These are phyloP conservation scores for Hypericum perforatum DNA, from an alignment of 345 rosid species.

Conservation along the genomic window DNA sequence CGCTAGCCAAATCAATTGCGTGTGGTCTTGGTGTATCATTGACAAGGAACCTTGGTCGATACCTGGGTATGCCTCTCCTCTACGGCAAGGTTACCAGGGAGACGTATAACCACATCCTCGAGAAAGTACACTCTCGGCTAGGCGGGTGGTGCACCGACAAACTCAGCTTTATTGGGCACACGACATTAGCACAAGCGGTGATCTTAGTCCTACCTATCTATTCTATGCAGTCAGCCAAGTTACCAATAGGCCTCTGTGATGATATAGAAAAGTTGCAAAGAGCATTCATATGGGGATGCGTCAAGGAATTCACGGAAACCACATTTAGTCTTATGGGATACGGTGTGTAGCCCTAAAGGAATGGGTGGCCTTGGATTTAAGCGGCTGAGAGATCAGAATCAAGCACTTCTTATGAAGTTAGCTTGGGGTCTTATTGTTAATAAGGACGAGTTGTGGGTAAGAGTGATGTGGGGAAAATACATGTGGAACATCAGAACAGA, in stretches of 20 bases:
- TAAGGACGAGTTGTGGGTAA: neutral
- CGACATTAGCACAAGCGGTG: neutral
- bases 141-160: neutral
- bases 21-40: neutral
- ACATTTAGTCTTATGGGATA: neutral
- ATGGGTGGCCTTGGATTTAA: neutral
- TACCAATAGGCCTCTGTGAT: neutral
- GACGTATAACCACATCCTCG: neutral
- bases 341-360: neutral
- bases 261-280: neutral
- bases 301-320: neutral
- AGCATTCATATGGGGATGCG: neutral
- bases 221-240: neutral
- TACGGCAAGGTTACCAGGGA: neutral
- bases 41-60: neutral
- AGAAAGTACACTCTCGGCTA: neutral
- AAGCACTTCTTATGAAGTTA: no score
- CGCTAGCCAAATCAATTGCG: neutral
- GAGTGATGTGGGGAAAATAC: neutral
- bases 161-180: neutral
- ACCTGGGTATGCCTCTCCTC: neutral
- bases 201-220: neutral
- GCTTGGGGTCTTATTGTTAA: neutral
- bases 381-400: neutral
- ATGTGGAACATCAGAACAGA: neutral